Evolutionary conservation across 495 filamentous ascomycete species (phyloP), one percentile per base, ranked within the genome.

Genomic region (Umbilicaria muhlenbergii): DNA sequence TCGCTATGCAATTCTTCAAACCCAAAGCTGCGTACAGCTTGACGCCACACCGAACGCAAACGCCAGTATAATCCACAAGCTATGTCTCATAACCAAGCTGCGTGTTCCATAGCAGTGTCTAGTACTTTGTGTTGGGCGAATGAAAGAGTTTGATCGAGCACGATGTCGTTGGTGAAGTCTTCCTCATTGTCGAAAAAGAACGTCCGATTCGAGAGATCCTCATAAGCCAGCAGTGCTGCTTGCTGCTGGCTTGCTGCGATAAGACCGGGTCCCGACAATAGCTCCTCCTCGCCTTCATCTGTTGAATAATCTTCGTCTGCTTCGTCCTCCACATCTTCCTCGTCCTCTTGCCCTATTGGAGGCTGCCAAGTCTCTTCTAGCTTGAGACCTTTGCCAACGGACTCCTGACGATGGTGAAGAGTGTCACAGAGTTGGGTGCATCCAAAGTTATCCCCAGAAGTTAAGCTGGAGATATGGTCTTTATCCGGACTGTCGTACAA

Each of bases 281-380:
- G 34, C 4, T 56, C 54, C 15, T 59, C 49, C 15, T 61, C 55
- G 17, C 58, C 61, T 35, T 65, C 65, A 11, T 67, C 64, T 11
- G 55, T 54, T 17, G 49, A 56, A 33, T 65, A 65, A 12, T 55
- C 64, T 5, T 67, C 63, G 11, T 54, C 57, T 11, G 62, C 63
- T 10, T 68, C 69, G 3, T 57, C 49, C 11, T 54, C 56, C 12
- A 69, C 64, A 8, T 63, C 65, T 15, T 66, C 66, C 12, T 65
- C 73, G 0, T 73, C 68, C 5, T 76, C 73, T 5, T 80, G 75
- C 24, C 77, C 70, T 5, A 61, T 58, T 13, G 61, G 66, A 6
- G 82, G 80, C 11, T 85, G 84, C 70, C 83, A 92, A 5, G 80
- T 80, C 47, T 89, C 84, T 63, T 88, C 84, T 12, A 92, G 64